Evolutionary conservation across 306 rosid species (phyloP).

Genomic region (Hippophae rhamnoides): DNA sequence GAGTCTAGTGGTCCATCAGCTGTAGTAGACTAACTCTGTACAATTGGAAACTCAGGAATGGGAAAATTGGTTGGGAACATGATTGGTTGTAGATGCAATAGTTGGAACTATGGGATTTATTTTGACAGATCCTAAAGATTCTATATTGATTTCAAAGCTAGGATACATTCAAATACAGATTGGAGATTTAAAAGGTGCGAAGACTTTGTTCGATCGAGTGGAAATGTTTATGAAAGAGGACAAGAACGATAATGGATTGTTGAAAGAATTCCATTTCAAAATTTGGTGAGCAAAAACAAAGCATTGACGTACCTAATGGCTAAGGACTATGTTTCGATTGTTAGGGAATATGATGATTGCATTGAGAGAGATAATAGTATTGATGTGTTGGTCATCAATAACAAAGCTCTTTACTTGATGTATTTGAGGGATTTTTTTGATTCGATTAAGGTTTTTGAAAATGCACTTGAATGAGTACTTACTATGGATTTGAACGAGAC

Average conservation of each 20-base stretch:
- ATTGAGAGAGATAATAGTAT: constrained; percentile 64
- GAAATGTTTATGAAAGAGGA: too few species aligned
- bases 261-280: too few species aligned
- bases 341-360: constrained; percentile 83
- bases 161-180: constrained; percentile 71
- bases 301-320: too few species aligned
- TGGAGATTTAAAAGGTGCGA: too few species aligned
- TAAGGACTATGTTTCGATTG: constrained; percentile 22
- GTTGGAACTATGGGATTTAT: constrained; percentile 62
- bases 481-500: constrained; percentile 81
- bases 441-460: constrained; percentile 85
- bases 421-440: constrained; percentile 80
- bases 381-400: constrained; percentile 65
- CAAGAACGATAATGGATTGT: too few species aligned
- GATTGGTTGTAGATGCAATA: constrained; percentile 62
- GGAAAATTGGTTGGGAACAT: constrained; percentile 55
- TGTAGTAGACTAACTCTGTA: constrained; percentile 59
- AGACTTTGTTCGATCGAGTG: too few species aligned
- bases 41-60: constrained; percentile 43
- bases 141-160: constrained; percentile 53
- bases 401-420: constrained; percentile 90
- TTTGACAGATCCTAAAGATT: constrained; percentile 30
- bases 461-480: constrained; percentile 80
- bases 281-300: too few species aligned
- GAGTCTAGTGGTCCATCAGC: constrained; percentile 25